Percentiles rank a stretch among this genome's conserved stretches.
phyloP scores from a whole-genome alignment of 2,329 filamentous ascomycete species.

The Ceratocystiopsis sp. region DNA sequence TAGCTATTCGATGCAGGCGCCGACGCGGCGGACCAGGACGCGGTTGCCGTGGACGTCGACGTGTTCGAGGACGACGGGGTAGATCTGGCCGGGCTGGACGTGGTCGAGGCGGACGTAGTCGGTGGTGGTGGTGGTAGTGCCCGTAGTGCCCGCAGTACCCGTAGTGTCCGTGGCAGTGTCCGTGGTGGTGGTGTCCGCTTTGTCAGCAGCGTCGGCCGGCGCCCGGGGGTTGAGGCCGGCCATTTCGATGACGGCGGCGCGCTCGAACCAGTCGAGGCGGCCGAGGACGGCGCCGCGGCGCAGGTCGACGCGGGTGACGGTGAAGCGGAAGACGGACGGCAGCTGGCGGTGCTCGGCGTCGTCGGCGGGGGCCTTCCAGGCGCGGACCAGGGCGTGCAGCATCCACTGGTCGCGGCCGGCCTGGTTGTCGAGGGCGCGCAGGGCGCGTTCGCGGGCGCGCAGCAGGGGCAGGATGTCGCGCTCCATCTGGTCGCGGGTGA shows the following conservation, averaged over 20 bases:
- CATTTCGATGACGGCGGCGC: conserved; percentile 23
- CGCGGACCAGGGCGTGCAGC: conserved; percentile 41
- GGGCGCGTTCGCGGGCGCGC: conserved; percentile 34
- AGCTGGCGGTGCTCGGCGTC: conserved; percentile 13
- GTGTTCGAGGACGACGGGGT: conserved; percentile 36
- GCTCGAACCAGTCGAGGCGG: conserved; percentile 33
- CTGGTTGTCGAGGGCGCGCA: conserved; percentile 24
- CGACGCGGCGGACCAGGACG: conserved; percentile 24
- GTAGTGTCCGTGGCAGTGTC: too few species aligned
- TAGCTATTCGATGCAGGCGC: neutral
- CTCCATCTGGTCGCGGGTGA: conserved; percentile 23
- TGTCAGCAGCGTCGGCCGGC: neutral
- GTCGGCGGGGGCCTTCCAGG: conserved; percentile 35
- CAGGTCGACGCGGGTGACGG: conserved; percentile 21
- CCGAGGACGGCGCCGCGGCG: conserved; percentile 19
- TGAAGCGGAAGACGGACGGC: conserved; percentile 31
- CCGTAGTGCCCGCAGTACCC: neutral
- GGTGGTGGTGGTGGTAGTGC: neutral
- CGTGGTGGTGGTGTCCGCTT: neutral
- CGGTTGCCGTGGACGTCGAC: conserved; percentile 31
- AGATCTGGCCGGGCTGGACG: conserved; percentile 31
- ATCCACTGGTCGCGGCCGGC: conserved; percentile 34
- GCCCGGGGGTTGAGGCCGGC: conserved; percentile 15
- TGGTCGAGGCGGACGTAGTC: conserved; percentile 19
- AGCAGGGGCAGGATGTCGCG: conserved; percentile 30